Evolutionary conservation across 768 basidiomycete genomes (phyloP).

Genomic region (Mycena rebaudengoi): DNA sequence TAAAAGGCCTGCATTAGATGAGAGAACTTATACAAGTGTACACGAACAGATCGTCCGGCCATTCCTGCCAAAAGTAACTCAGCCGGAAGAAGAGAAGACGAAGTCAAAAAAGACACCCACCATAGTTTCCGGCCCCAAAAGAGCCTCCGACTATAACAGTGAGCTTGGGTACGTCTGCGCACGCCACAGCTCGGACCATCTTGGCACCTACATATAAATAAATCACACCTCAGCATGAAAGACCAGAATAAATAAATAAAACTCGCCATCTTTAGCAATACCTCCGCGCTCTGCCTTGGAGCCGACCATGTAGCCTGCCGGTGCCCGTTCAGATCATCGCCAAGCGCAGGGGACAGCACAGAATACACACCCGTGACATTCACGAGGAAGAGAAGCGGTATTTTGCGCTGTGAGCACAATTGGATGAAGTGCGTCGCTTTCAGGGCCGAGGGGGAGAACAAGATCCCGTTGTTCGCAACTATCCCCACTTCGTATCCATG

Average conservation of each 20-base stretch:
- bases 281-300: slow-evolving; percentile 94
- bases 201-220: slow-evolving; percentile 67
- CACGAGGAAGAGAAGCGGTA: slow-evolving; percentile 92
- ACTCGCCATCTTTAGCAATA: slow-evolving; percentile 84
- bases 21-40: not conserved
- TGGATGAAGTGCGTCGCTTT: slow-evolving; percentile 97
- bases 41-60: slow-evolving; percentile 89
- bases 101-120: slow-evolving; percentile 48
- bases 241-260: not conserved
- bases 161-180: slow-evolving; percentile 93
- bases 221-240: slow-evolving; percentile 5
- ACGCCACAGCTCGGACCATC: slow-evolving; percentile 96
- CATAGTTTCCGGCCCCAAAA: slow-evolving; percentile 96
- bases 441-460: slow-evolving; percentile 92
- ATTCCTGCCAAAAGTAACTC: slow-evolving; percentile 65
- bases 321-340: slow-evolving; percentile 15
- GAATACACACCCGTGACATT: slow-evolving; percentile 85
- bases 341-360: not conserved
- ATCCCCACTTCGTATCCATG: slow-evolving; percentile 93
- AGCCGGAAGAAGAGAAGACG: not conserved
- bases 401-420: slow-evolving; percentile 89
- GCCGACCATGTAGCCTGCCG: slow-evolving; percentile 90
- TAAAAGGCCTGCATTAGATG: slow-evolving; percentile 4
- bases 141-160: slow-evolving; percentile 94
- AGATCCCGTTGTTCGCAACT: slow-evolving; percentile 92